Conservation (phyloP, 1,284 basidiomycete species). For the Ustilago nuda region DNA sequence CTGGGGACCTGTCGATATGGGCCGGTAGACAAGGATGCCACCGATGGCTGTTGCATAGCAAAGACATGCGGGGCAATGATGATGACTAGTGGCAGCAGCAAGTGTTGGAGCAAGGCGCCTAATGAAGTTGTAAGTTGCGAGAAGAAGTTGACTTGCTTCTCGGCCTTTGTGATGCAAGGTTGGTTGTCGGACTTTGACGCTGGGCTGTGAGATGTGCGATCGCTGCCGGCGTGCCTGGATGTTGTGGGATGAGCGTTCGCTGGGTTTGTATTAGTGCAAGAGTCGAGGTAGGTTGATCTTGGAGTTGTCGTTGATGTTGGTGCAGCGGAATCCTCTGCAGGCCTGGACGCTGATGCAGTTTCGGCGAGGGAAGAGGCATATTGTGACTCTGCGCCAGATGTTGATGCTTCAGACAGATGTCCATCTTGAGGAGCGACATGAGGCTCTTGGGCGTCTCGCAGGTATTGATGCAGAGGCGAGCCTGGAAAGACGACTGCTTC, state of each 20-base stretch:
- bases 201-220: neutral
- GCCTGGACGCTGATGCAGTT: conserved; percentile 1
- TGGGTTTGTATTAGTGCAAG: neutral
- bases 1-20: neutral
- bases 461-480: conserved; percentile 49
- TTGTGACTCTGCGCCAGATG: neutral
- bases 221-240: neutral
- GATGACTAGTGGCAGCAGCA: conserved; percentile 14
- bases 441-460: conserved; percentile 23
- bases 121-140: conserved; percentile 10
- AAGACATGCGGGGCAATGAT: conserved; percentile 13
- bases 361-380: neutral
- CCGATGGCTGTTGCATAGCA: neutral
- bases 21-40: neutral
- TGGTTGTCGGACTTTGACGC: neutral
- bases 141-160: neutral
- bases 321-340: neutral
- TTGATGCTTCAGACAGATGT: conserved; percentile 1
- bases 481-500: conserved; percentile 54
- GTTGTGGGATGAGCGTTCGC: neutral
- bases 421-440: neutral
- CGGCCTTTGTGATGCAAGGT: neutral
- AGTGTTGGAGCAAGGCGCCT: neutral
- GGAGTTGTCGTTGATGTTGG: neutral
- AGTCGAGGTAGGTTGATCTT: neutral